phyloP scores from a whole-genome alignment of 768 basidiomycete genomes.

The Rhizopogon sp. region DNA sequence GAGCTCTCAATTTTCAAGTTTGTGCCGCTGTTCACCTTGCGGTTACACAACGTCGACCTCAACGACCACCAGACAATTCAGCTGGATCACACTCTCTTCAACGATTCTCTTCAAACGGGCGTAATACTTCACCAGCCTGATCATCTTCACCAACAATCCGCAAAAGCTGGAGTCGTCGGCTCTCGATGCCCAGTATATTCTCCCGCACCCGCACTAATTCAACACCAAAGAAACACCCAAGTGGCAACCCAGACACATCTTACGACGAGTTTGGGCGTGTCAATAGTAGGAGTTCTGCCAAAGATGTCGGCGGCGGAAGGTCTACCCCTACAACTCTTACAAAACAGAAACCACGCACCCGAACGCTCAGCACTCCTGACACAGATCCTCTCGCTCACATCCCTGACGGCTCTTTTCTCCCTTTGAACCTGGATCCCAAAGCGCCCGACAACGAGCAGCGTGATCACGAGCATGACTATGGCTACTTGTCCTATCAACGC shows the following conservation, averaged over 20 bases:
- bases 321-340: conserved; percentile 6
- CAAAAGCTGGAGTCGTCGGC: neutral
- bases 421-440: conserved; percentile 47
- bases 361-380: conserved; percentile 37
- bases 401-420: conserved; percentile 49
- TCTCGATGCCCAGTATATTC: conserved; percentile 69
- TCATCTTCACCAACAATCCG: neutral
- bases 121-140: conserved; percentile 4
- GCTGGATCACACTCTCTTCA: neutral
- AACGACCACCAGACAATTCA: neutral
- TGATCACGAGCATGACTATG: conserved; percentile 49
- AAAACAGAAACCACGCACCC: conserved; percentile 35
- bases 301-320: conserved; percentile 22
- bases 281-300: conserved; percentile 38
- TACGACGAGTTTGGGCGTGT: conserved; percentile 68
- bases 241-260: conserved; percentile 13
- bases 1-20: neutral
- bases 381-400: conserved; percentile 33
- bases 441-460: conserved; percentile 34
- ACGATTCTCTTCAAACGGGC: neutral
- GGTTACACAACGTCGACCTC: neutral
- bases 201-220: conserved; percentile 65
- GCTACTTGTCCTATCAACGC: conserved; percentile 67
- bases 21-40: neutral
- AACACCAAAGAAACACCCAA: conserved; percentile 37